phyloP scores from a whole-genome alignment of 2,329 filamentous ascomycete species.

The Phialocephala subalpina region DNA sequence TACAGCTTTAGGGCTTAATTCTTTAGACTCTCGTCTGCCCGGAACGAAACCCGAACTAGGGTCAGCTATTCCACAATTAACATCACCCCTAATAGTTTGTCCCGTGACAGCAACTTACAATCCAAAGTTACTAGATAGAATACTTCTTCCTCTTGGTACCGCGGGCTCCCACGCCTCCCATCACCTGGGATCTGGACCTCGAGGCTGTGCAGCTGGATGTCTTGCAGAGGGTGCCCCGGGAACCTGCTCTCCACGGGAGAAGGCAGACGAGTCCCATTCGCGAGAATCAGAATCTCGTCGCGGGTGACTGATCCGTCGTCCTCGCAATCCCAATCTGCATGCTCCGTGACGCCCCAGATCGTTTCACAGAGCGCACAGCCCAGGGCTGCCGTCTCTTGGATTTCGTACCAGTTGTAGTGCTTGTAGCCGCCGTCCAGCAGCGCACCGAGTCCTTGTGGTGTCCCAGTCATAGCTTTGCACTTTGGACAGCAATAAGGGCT shows the following conservation, averaged over 20 bases:
- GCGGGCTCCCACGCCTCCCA: background rate
- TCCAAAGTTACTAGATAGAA: background rate
- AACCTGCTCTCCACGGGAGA: background rate
- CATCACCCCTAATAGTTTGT: no score
- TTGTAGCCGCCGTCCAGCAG: background rate
- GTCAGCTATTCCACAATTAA: no score
- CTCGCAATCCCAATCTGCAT: background rate
- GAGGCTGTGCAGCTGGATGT: background rate
- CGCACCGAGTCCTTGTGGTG: background rate
- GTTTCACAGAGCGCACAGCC: background rate
- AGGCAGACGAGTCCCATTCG: background rate
- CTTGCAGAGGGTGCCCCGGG: background rate
- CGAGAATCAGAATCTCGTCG: background rate
- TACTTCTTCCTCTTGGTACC: background rate
- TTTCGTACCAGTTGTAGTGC: background rate
- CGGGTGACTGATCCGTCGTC: background rate
- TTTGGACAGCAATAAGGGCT: background rate
- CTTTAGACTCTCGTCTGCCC: background rate
- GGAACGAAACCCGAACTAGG: background rate
- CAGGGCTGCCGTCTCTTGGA: background rate
- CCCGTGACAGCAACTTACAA: background rate
- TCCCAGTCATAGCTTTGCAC: background rate
- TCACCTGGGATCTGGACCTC: background rate
- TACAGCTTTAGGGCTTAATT: background rate
- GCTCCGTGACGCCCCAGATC: background rate